phyloP scores from a whole-genome alignment of 257 asterid species.

The Fraxinus americana region DNA sequence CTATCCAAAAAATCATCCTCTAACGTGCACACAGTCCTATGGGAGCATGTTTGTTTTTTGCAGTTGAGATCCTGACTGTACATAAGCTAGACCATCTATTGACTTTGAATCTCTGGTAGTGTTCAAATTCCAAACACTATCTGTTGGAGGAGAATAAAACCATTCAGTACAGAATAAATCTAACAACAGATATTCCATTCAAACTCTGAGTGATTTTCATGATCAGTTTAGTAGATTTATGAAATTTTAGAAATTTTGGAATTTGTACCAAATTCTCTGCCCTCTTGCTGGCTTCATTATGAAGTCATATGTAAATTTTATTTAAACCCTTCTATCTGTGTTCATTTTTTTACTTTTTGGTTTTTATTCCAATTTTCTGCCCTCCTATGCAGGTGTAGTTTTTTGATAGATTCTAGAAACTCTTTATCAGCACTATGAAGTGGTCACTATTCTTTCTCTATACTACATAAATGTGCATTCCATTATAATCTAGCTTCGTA shows the following conservation, averaged over 20 bases:
- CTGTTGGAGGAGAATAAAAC: neutral
- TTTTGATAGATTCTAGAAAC: neutral
- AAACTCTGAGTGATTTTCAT: neutral
- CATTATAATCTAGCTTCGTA: neutral
- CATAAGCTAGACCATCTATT: neutral
- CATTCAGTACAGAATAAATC: neutral
- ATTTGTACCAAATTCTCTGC: neutral
- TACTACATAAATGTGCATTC: neutral
- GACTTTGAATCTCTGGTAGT: neutral
- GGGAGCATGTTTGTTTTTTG: neutral
- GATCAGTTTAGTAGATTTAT: neutral
- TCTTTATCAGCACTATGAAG: neutral
- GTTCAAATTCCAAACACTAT: neutral
- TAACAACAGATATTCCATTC: neutral
- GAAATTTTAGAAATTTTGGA: neutral
- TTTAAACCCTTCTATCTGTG: neutral
- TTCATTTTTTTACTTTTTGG: neutral
- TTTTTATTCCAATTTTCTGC: neutral
- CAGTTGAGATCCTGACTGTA: neutral
- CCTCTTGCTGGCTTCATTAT: neutral
- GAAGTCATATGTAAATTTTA: neutral
- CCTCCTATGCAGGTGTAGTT: neutral
- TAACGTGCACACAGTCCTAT: neutral
- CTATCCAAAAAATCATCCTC: too few species aligned
- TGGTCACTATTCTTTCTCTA: neutral